Evolutionary conservation across 75 land plant species (phyloP).

Genomic region (Adiantum capillusveneris): DNA sequence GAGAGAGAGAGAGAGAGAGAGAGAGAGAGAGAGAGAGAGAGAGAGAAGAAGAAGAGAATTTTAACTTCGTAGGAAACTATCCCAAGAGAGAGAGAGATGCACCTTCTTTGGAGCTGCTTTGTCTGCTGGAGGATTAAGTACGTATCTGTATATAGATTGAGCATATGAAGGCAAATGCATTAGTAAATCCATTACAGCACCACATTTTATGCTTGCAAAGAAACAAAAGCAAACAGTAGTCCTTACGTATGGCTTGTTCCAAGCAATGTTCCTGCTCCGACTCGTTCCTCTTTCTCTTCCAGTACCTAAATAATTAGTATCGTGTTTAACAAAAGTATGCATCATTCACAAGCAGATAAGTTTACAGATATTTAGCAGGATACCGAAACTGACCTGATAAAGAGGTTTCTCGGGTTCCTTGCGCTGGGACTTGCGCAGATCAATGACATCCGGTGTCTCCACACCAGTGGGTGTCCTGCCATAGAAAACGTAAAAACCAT

Average conservation of each 20-base stretch:
- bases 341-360: too few species aligned
- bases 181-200: not conserved
- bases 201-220: not conserved
- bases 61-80: too few species aligned
- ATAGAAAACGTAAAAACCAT: not conserved
- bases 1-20: too few species aligned
- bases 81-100: too few species aligned
- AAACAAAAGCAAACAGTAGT: not conserved
- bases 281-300: conserved; percentile 92
- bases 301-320: conserved; percentile 68
- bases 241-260: conserved; percentile 90
- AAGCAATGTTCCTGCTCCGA: conserved; percentile 78
- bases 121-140: conserved; percentile 49
- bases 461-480: conserved; percentile 97
- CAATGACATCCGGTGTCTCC: conserved; percentile 99
- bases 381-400: conserved; percentile 82
- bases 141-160: conserved; percentile 66
- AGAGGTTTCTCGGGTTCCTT: conserved; percentile 93
- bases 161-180: not conserved
- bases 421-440: conserved; percentile 89
- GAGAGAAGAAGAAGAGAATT: too few species aligned
- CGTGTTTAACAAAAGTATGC: too few species aligned
- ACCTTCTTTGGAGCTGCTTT: conserved; percentile 77
- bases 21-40: too few species aligned
- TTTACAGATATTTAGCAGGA: too few species aligned